Evolutionary conservation across 805 yeast species (phyloP).

Genomic region (Torulaspora quercuum): DNA sequence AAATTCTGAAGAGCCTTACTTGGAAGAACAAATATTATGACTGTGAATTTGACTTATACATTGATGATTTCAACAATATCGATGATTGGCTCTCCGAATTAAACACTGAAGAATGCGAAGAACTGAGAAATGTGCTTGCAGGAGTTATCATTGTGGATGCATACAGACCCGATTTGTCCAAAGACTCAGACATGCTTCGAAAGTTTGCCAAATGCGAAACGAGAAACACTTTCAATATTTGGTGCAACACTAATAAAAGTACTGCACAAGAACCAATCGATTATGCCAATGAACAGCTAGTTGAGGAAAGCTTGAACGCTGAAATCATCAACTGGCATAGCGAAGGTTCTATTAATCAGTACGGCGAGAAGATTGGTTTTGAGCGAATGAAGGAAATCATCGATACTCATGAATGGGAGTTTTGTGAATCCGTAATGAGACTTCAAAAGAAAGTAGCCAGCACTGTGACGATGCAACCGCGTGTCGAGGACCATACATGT

Average conservation of each 20-base stretch:
- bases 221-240: conserved; percentile 33
- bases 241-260: conserved; percentile 12
- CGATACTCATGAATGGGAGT: conserved; percentile 49
- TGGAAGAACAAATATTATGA: conserved; percentile 37
- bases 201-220: conserved; percentile 21
- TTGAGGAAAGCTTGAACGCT: conserved; percentile 22
- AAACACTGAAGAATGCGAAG: conserved; percentile 36
- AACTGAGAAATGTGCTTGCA: conserved; percentile 43
- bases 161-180: conserved; percentile 1
- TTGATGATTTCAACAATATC: conserved; percentile 29
- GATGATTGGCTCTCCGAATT: conserved; percentile 43
- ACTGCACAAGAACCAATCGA: conserved; percentile 34
- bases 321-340: conserved; percentile 39
- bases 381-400: conserved; percentile 45
- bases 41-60: conserved; percentile 30
- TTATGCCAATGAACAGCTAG: conserved; percentile 34
- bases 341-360: conserved; percentile 39
- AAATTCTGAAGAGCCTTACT: conserved; percentile 20
- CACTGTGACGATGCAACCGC: neutral
- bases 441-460: neutral
- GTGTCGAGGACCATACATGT: neutral
- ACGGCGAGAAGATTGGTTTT: conserved; percentile 42
- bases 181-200: neutral
- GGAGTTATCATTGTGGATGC: conserved; percentile 43
- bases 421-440: conserved; percentile 9